Base-by-base conservation (phyloP, 2,329 filamentous ascomycete species). In the Aspergillus novoparasiticus region DNA sequence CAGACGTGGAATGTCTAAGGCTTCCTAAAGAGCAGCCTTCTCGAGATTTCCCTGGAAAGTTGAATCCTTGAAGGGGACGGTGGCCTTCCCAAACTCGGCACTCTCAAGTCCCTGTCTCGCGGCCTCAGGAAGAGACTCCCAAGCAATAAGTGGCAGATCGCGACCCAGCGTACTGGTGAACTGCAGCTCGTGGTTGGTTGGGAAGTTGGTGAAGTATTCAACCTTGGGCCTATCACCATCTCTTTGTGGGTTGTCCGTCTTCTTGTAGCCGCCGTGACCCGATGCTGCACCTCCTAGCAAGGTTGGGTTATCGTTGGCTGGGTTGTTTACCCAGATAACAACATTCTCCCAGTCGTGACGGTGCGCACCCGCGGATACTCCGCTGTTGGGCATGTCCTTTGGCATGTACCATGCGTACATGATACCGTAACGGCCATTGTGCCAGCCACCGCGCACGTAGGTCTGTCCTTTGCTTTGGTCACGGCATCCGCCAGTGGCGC, bases 391-490 rank as follows among this genome's bases (percentile, higher is more conserved):
- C 59, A 60, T 60, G 53, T 60, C 59, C 59, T 60, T 60, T 4
- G 59, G 59, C 59, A 60, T 60, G 16, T 60, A 60, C 59, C 59
- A 60, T 11, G 59, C 39, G 23, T 60, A 60, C 59, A 60, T 60
- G 59, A 60, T 57, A 6, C 59, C 59, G n/a, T 60, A 60, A 19
- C 59, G 59, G 30, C 26, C 59, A 43, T 50, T 50, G 16, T 48
- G 34, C 59, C 59, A 60, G 26, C 59, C 59, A 8, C 59, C 59
- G 23, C 59, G 51, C 4, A 60, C 59, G 41, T 60, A 60, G n/a
- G 59, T 60, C 53, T 60, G 59, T 1, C 51, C 59, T 30, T 45
- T 54, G n/a, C 51, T 23, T 21, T 60, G 51, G 59, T 60, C 59
- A 10, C 53, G 51, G 32, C 59, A 60, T 16, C 59, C 59, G 3